Conservation (phyloP, 148 eudicot species). For the Selenicereus undatus region DNA sequence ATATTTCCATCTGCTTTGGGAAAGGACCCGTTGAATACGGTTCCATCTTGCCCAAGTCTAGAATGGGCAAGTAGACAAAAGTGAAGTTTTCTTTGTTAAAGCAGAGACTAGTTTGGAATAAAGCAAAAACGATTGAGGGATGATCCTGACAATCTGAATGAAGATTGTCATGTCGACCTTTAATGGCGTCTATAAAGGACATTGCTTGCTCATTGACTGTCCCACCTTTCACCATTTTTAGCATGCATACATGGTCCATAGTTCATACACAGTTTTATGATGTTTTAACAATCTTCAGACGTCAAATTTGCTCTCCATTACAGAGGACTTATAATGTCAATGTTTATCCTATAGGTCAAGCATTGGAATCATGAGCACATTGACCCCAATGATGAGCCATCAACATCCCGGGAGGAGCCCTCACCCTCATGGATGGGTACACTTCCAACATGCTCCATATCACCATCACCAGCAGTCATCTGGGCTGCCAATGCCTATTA, state of each 20-base stretch:
- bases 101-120: no score
- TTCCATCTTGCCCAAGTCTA: no score
- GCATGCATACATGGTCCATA: not conserved
- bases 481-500: constrained; percentile 24
- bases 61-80: no score
- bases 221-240: not conserved
- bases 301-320: not conserved
- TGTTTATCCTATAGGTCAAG: constrained; percentile 23
- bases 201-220: not conserved
- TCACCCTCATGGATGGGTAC: constrained; percentile 33
- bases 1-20: no score
- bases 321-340: not conserved
- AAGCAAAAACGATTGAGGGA: no score
- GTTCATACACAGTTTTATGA: not conserved
- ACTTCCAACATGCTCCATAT: constrained; percentile 27
- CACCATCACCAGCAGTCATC: constrained; percentile 25
- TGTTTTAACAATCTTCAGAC: not conserved
- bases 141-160: no score
- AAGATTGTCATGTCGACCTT: not conserved
- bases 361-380: constrained; percentile 29
- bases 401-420: constrained; percentile 30
- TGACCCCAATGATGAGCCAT: constrained; percentile 26
- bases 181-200: not conserved
- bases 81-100: no score
- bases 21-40: no score